These are phyloP conservation scores for Cladophialophora bantiana DNA, from an alignment of 2,329 filamentous ascomycete species.

Conservation along the genomic window DNA sequence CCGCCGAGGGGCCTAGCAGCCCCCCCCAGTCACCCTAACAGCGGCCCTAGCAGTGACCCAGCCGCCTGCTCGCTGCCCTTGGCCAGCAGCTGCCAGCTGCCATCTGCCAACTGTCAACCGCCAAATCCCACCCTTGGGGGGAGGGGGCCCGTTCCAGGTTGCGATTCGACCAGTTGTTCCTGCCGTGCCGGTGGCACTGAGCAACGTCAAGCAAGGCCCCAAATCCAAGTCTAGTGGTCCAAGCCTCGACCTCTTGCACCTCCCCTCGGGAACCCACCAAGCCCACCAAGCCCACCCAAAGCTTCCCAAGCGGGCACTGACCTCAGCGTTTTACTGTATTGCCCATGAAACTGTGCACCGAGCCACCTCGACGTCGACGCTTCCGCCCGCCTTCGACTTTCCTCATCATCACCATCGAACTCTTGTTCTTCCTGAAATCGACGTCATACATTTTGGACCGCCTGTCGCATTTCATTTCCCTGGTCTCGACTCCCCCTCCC, in stretches of 20 bases:
- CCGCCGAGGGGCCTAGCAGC: background rate
- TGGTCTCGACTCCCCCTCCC: slow-evolving; percentile 20
- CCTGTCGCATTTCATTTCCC: slow-evolving; percentile 31
- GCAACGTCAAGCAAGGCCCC: slow-evolving; percentile 18
- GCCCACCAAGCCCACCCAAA: background rate
- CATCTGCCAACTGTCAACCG: slow-evolving; percentile 12
- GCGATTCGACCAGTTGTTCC: slow-evolving; percentile 21
- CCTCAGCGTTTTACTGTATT: slow-evolving; percentile 2
- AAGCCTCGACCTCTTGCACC: background rate
- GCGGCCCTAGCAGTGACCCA: background rate
- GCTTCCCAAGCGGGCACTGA: slow-evolving; percentile 12
- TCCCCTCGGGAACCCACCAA: background rate
- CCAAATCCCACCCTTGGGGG: slow-evolving; percentile 4
- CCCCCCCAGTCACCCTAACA: background rate
- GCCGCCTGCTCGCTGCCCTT: slow-evolving; percentile 8
- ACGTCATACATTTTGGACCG: slow-evolving; percentile 35
- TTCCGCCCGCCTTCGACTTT: slow-evolving; percentile 18
- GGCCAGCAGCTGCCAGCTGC: slow-evolving; percentile 10
- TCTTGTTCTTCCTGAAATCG: slow-evolving; percentile 27
- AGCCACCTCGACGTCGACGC: slow-evolving; percentile 20
- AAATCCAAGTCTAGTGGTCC: background rate
- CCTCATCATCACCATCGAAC: slow-evolving; percentile 14
- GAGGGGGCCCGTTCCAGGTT: slow-evolving; percentile 1
- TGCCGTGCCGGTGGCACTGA: slow-evolving; percentile 32
- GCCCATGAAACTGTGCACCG: slow-evolving; percentile 4